These are phyloP conservation scores for Yamadazyma jaroonii DNA, from an alignment of 1,139 yeast genomes.

Conservation along the genomic window DNA sequence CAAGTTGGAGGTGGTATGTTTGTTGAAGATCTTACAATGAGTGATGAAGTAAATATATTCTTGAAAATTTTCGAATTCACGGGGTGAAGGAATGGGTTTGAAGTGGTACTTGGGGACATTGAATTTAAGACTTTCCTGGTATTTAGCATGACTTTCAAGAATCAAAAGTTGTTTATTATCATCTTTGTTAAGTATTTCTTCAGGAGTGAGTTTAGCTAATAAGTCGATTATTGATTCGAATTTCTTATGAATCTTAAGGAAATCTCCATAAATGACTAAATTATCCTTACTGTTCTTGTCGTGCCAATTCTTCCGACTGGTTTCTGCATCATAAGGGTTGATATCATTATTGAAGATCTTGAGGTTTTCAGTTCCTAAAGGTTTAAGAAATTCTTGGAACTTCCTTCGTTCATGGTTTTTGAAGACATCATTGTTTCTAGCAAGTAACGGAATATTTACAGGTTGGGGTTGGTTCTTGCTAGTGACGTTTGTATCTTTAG, in stretches of 20 bases:
- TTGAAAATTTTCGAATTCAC: slow-evolving; percentile 29
- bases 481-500: no score
- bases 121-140: slow-evolving; percentile 6
- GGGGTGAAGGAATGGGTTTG: slow-evolving; percentile 35
- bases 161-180: neutral
- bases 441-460: no score
- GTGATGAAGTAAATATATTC: slow-evolving; percentile 38
- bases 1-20: slow-evolving; percentile 32
- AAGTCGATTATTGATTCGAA: slow-evolving; percentile 34
- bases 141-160: slow-evolving; percentile 6
- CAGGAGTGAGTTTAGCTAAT: slow-evolving; percentile 34
- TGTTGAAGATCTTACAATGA: slow-evolving; percentile 31
- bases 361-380: slow-evolving; percentile 34
- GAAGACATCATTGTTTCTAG: slow-evolving; percentile 7
- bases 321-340: slow-evolving; percentile 20
- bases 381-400: slow-evolving; percentile 35
- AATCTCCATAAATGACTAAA: slow-evolving; percentile 18
- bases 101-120: slow-evolving; percentile 23
- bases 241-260: slow-evolving; percentile 24
- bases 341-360: slow-evolving; percentile 26
- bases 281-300: slow-evolving; percentile 17
- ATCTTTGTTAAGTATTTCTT: slow-evolving; percentile 10
- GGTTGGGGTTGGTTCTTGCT: no score
- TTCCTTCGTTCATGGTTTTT: slow-evolving; percentile 21
- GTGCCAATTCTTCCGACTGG: slow-evolving; percentile 29